These are phyloP conservation scores for Trichoderma sp. DNA, from an alignment of 2,329 filamentous ascomycete species.

Conservation along the genomic window DNA sequence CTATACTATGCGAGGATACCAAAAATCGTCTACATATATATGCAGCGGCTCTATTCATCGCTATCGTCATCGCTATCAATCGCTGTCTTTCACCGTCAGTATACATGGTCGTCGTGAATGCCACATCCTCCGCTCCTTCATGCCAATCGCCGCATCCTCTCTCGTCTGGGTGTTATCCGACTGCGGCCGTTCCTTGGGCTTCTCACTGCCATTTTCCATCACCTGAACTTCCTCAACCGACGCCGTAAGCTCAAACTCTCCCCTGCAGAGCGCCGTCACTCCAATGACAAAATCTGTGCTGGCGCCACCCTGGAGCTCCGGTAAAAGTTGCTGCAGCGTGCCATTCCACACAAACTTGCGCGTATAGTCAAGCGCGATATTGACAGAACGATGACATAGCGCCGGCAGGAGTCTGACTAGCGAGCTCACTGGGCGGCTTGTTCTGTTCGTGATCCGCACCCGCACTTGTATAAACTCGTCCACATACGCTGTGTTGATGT, in stretches of 20 bases:
- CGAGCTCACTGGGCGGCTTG: slow-evolving; percentile 64
- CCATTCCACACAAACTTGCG: slow-evolving; percentile 85
- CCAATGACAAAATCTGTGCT: slow-evolving; percentile 66
- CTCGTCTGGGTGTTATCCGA: slow-evolving; percentile 60
- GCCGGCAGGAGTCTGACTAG: slow-evolving; percentile 76
- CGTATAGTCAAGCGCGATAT: slow-evolving; percentile 76
- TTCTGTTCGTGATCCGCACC: slow-evolving; percentile 75
- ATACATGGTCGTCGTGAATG: slow-evolving; percentile 60
- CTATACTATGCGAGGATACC: background rate
- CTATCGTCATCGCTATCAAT: slow-evolving; percentile 20
- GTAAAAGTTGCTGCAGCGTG: slow-evolving; percentile 73
- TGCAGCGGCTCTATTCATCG: background rate
- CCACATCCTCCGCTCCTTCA: slow-evolving; percentile 64
- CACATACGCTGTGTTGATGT: slow-evolving; percentile 35
- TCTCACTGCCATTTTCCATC: slow-evolving; percentile 36
- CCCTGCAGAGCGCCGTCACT: slow-evolving; percentile 73
- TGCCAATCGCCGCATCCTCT: slow-evolving; percentile 60
- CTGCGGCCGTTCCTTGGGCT: slow-evolving; percentile 36
- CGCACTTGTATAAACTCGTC: slow-evolving; percentile 66
- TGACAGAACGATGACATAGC: slow-evolving; percentile 70
- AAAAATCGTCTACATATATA: background rate
- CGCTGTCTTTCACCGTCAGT: slow-evolving; percentile 54
- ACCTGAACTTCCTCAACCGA: slow-evolving; percentile 78
- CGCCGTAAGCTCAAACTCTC: slow-evolving; percentile 79
- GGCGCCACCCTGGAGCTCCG: slow-evolving; percentile 59